Conservation (phyloP, 2,329 filamentous ascomycete genomes). For the Alternaria triticimaculans region DNA sequence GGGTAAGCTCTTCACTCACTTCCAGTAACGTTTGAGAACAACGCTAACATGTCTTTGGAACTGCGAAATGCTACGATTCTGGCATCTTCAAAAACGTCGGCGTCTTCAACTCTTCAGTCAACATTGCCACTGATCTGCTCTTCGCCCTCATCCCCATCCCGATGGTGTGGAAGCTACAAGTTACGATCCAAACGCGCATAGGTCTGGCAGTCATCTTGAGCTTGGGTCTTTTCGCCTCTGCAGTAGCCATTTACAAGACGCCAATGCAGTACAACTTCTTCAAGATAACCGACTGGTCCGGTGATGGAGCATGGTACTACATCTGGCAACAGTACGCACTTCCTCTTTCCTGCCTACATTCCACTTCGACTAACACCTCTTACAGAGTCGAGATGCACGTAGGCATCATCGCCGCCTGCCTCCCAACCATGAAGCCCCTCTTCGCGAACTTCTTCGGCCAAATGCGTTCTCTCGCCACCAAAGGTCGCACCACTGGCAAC, state of each 20-base stretch:
- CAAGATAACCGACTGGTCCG: conserved; percentile 35
- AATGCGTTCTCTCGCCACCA: conserved; percentile 28
- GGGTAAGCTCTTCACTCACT: conserved; percentile 13
- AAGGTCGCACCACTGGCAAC: conserved; percentile 17
- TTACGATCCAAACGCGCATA: conserved; percentile 51
- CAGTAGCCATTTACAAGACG: conserved; percentile 30
- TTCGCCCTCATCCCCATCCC: conserved; percentile 53
- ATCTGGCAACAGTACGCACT: conserved; percentile 30
- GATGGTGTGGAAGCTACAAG: conserved; percentile 51
- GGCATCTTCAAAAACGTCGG: conserved; percentile 56
- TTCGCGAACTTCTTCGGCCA: conserved; percentile 32
- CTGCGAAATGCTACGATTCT: conserved; percentile 35
- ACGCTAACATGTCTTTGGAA: conserved; percentile 8
- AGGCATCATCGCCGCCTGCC: conserved; percentile 39
- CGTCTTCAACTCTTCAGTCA: conserved; percentile 54
- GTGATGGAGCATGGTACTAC: conserved; percentile 33
- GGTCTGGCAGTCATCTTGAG: conserved; percentile 44
- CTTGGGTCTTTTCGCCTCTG: conserved; percentile 47
- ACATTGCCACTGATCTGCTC: conserved; percentile 49
- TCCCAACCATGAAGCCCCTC: conserved; percentile 39
- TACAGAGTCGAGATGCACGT: conserved; percentile 39
- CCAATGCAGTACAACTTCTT: conserved; percentile 39
- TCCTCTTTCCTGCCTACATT: neutral
- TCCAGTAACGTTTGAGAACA: too few relatives aligned
- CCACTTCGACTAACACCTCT: neutral